Conservation (phyloP, 495 filamentous ascomycete genomes). For the Aspergillus homomorphus region DNA sequence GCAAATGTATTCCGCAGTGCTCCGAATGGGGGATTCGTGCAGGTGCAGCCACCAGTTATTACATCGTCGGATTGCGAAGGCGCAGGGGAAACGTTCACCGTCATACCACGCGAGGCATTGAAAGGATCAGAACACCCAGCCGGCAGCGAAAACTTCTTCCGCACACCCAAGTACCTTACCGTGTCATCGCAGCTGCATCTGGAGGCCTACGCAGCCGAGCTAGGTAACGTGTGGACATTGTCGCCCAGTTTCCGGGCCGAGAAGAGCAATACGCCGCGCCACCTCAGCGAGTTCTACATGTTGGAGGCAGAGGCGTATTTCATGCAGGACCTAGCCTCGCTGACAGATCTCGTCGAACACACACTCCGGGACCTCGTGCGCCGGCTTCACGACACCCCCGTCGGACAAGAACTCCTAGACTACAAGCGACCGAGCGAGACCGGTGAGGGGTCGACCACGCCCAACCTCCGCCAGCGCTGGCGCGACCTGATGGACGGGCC, state of each 20-base stretch:
- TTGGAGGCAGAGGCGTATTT: slow-evolving; percentile 88
- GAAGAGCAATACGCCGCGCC: slow-evolving; percentile 87
- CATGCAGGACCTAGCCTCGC: slow-evolving; percentile 59
- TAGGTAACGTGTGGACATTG: slow-evolving; percentile 90
- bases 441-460: slow-evolving; percentile 31
- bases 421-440: slow-evolving; percentile 38
- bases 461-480: slow-evolving; percentile 66
- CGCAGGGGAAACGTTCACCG: slow-evolving; percentile 89
- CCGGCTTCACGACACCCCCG: slow-evolving; percentile 51
- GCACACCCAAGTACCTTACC: slow-evolving; percentile 87
- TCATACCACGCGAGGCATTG: slow-evolving; percentile 46
- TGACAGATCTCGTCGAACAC: slow-evolving; percentile 78
- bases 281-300: slow-evolving; percentile 99
- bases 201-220: slow-evolving; percentile 83
- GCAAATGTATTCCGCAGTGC: slow-evolving; percentile 66
- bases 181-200: slow-evolving; percentile 94
- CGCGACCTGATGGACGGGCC: slow-evolving; percentile 53
- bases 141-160: slow-evolving; percentile 64
- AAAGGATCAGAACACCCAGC: slow-evolving; percentile 21
- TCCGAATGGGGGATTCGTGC: slow-evolving; percentile 62
- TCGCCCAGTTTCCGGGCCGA: slow-evolving; percentile 94
- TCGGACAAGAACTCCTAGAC: slow-evolving; percentile 61
- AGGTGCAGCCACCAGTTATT: slow-evolving; percentile 89
- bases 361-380: slow-evolving; percentile 63
- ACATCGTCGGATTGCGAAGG: slow-evolving; percentile 98